Base-by-base conservation (phyloP, 345 rosid species). In the Sisymbrium altissimum region DNA sequence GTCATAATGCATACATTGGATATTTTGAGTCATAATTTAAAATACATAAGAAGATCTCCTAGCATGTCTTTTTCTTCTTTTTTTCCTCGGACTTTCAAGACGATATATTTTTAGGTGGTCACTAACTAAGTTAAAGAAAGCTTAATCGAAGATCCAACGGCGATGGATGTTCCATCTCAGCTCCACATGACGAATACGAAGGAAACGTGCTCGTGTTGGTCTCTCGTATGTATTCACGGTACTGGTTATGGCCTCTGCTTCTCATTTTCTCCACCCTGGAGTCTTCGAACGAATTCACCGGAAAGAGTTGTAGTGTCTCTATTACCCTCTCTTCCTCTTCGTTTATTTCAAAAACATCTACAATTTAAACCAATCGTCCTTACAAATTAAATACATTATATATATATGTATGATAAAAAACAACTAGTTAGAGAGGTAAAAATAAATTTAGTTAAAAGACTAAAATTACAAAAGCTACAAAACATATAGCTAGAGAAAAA, bases 121-220 rank as follows among this genome's bases (percentile, higher is more conserved):
- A n/a, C n/a, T n/a, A n/a, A 56, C 32, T 30, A 18, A 29, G 36
- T 86, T 75, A 90, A 68, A 85, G 70, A 78, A 87, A 89, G 83
- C 93, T 94, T 86, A 91, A 84, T 76, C 97, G 89, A 10, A 94
- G 97, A 87, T 94, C 97, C 83, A 94, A 70, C 2, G 96, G 97
- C 14, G 95, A 40, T 59, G 41, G 87, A 68, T 84, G 90, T 74
- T 94, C 91, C 80, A 85, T 86, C 67, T 83, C 88, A 35, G 86
- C 70, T 45, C 86, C 84, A 64, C 80, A 54, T 33, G 77, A 52
- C 38, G 72, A 82, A 69, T 33, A 81, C n/a, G 63, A 39, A 71
- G 81, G 2, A 44, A 83, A 81, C 60, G 82, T 9, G 57, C 77
- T 23, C 46, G 75, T 64, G 9, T 70, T 77, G 8, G 53, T 45